phyloP scores from a whole-genome alignment of 768 basidiomycete species.

The Tephrocybe sp. region DNA sequence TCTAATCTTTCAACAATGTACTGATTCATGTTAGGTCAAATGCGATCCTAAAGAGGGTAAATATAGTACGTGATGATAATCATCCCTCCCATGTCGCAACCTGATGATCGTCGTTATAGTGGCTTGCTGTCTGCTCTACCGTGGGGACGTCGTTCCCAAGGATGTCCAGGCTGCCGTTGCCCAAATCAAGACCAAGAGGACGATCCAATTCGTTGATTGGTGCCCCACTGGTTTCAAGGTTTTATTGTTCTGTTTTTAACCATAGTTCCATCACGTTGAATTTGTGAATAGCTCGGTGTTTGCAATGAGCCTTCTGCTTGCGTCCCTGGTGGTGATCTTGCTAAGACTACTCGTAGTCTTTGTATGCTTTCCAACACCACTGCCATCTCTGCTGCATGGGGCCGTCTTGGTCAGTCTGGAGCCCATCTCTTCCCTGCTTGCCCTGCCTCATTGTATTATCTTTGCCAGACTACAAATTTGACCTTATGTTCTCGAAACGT shows the following conservation, averaged over 20 bases:
- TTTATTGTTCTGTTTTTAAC: conserved; percentile 8
- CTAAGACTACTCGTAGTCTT: conserved; percentile 89
- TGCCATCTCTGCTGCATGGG: conserved; percentile 94
- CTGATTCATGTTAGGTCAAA: conserved; percentile 36
- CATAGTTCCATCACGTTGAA: conserved; percentile 9
- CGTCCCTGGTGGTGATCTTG: conserved; percentile 94
- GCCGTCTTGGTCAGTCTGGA: conserved; percentile 66
- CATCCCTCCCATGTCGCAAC: background rate
- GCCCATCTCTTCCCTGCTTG: background rate
- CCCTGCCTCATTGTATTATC: conserved; percentile 11
- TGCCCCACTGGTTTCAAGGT: conserved; percentile 96
- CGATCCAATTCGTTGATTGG: conserved; percentile 99
- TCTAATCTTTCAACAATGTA: background rate
- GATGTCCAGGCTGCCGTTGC: conserved; percentile 92
- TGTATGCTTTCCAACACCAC: conserved; percentile 98
- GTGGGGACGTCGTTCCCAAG: conserved; percentile 96
- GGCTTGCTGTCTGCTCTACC: conserved; percentile 91
- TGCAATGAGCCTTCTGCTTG: conserved; percentile 94
- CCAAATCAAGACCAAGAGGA: conserved; percentile 95
- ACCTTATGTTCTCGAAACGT: conserved; percentile 95
- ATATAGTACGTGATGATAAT: conserved; percentile 71
- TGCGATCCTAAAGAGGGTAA: conserved; percentile 98
- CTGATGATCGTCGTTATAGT: conserved; percentile 41
- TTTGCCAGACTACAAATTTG: conserved; percentile 88
- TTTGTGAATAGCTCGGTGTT: conserved; percentile 75